phyloP scores from a whole-genome alignment of 164 flowering plant species.

The grape (Vitis vinifera) region DNA sequence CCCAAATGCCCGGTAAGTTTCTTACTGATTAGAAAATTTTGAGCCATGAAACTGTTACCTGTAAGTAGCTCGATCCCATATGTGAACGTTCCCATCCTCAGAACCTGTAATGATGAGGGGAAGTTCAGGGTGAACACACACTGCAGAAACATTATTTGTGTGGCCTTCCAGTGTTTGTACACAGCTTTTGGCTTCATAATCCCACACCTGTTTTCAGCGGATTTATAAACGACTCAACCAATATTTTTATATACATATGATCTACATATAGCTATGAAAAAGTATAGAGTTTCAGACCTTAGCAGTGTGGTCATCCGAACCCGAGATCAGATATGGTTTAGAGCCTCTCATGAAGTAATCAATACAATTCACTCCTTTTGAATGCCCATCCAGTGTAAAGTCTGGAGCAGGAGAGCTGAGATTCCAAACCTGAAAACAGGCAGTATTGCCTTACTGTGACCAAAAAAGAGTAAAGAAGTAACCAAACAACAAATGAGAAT shows the following conservation, averaged over 20 bases:
- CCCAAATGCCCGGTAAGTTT: too few relatives aligned
- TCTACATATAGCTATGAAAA: background rate
- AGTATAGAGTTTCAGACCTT: conserved; percentile 22
- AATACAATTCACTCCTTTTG: too few relatives aligned
- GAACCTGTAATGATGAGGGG: conserved; percentile 46
- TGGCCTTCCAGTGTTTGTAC: conserved; percentile 42
- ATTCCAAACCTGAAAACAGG: conserved; percentile 36
- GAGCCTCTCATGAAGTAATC: conserved; percentile 33
- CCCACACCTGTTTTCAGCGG: conserved; percentile 36
- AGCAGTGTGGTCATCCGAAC: conserved; percentile 50
- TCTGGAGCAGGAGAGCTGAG: conserved; percentile 38
- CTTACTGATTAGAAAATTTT: too few relatives aligned
- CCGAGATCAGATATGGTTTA: conserved; percentile 39
- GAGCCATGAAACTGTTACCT: conserved; percentile 17
- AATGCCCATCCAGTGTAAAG: conserved; percentile 36
- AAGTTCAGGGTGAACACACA: conserved; percentile 43
- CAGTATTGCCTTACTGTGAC: too few relatives aligned
- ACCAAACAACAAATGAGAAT: background rate
- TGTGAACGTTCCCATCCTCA: conserved; percentile 45
- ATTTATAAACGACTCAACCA: background rate
- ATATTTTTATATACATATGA: background rate
- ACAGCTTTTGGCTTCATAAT: conserved; percentile 39
- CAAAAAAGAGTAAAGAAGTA: too few relatives aligned
- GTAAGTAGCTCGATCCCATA: conserved; percentile 42
- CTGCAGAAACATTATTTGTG: conserved; percentile 45